Conservation (phyloP, 208 protist species). For the Entamoeba nuttalli region DNA sequence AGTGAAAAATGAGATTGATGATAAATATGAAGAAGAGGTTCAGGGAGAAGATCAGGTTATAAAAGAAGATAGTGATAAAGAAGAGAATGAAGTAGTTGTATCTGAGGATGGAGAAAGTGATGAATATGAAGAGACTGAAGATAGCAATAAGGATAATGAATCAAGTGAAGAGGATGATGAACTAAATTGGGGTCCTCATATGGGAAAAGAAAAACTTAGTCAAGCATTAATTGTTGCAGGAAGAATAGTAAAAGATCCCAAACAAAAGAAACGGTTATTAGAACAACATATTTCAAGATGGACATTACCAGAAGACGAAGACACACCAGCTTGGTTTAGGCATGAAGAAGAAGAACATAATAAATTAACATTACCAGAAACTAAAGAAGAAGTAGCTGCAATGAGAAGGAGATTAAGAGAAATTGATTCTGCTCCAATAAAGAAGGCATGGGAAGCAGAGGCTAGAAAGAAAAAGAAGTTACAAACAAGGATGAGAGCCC, state of each 20-base stretch:
- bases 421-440: constrained; percentile 76
- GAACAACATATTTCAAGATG: constrained; percentile 54
- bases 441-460: constrained; percentile 85
- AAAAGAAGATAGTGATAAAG: no score
- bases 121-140: no score
- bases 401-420: constrained; percentile 64
- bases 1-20: no score
- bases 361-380: constrained; percentile 38
- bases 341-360: constrained; percentile 45
- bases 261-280: constrained; percentile 27
- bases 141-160: neutral
- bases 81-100: no score
- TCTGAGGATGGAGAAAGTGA: no score
- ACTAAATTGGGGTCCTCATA: neutral
- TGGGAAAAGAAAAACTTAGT: neutral
- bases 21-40: no score
- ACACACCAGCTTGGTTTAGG: constrained; percentile 47
- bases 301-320: constrained; percentile 36
- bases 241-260: constrained; percentile 11
- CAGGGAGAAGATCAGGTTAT: no score
- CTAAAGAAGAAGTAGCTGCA: constrained; percentile 65
- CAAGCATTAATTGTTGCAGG: constrained; percentile 14
- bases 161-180: neutral
- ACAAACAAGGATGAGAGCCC: neutral
- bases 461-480: constrained; percentile 24